These are phyloP conservation scores for Claviceps fusiformis DNA, from an alignment of 2,329 filamentous ascomycete species.

Conservation along the genomic window DNA sequence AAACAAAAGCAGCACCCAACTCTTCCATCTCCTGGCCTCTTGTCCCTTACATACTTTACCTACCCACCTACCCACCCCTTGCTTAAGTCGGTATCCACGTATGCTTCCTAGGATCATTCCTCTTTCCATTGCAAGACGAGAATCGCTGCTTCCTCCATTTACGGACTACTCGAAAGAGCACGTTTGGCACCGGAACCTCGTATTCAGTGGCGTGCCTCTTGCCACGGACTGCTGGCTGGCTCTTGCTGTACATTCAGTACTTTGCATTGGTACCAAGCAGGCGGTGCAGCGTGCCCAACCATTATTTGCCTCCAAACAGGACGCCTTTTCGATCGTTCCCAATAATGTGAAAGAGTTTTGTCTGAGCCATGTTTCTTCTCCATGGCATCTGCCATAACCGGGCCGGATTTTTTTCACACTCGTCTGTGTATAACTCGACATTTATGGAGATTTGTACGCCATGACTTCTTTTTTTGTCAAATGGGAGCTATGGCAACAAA, in stretches of 20 bases:
- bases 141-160: conserved; percentile 1
- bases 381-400: not conserved
- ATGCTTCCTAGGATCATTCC: not conserved
- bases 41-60: not conserved
- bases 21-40: not conserved
- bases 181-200: not conserved
- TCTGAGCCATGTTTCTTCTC: conserved; percentile 1
- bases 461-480: conserved; percentile 44
- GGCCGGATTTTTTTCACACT: not conserved
- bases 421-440: not conserved
- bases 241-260: conserved; percentile 4
- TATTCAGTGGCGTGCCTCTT: not conserved
- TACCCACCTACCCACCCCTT: not conserved
- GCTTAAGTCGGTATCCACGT: not conserved
- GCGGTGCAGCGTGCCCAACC: not conserved
- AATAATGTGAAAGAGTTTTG: not conserved
- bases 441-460: conserved; percentile 3
- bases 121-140: not conserved
- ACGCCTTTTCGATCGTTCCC: not conserved
- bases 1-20: not conserved
- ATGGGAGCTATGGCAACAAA: conserved; percentile 79
- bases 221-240: conserved; percentile 4
- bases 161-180: not conserved
- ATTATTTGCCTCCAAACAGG: not conserved
- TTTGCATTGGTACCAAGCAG: not conserved